Base-by-base conservation (phyloP, 768 basidiomycete species). In the Agaricus subrufescens region DNA sequence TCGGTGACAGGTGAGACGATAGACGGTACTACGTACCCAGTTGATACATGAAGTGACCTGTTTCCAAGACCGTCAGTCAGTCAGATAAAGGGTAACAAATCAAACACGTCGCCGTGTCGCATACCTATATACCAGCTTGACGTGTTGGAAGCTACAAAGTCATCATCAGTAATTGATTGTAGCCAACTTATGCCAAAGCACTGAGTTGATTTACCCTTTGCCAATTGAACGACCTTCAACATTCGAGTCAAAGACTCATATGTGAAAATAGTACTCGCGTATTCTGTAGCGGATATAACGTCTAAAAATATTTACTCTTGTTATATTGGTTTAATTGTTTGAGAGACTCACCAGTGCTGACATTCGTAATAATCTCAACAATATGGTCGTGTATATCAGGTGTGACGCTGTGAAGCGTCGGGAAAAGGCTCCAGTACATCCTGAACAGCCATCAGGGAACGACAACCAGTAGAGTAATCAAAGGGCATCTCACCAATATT, bases 81-180 rank as follows among this genome's bases (percentile, higher is more conserved):
- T 42, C 1, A 38, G 46, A 19, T 27, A 3, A 40, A 6, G n/a
- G 15, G 12, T 3, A 15, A 10, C 30, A 5, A 4, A 10, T 30
- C 9, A 19, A 5, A 31, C 3, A 14, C 12, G 10, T 1, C 19
- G 19, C 19, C 19, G 19, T 19, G 19, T 30, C 14, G 15, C 7
- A 42, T 38, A 55, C 54, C 46, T 47, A 55, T 55, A 29, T 55
- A 39, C 54, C 54, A 55, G 25, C 40, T 55, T 9, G 54, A 55
- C 9, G 54, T 47, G 12, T 40, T 55, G 29, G 38, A 29, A 10
- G n/a, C 54, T 55, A 27, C 19, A 8, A 15, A 45, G 7, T 38
- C 14, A 38, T 25, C 23, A 7, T 14, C 19, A 19, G 19, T 19
- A 19, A 19, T 19, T 10, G 8, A 8, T 15, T 8, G 15, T 15